Conservation (phyloP, 129 eudicot genomes). For the Helichrysum umbraculigerum region DNA sequence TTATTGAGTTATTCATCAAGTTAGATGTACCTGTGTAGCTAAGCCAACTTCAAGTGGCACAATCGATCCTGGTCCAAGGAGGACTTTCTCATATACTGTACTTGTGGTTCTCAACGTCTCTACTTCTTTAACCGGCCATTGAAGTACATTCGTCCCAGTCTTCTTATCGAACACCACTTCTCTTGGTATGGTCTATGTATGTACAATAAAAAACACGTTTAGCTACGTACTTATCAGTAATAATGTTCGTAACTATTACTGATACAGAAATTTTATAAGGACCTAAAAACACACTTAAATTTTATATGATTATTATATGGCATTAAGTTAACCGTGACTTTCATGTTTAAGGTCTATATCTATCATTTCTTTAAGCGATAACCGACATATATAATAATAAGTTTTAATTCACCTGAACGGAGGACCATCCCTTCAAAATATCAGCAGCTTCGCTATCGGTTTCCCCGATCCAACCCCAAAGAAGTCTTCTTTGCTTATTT, state of each 20-base stretch:
- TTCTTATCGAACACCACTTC: constrained; percentile 70
- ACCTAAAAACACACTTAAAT: no score
- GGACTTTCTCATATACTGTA: constrained; percentile 30
- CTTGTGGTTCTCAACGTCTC: constrained; percentile 52
- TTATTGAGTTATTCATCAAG: no score
- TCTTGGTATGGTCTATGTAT: constrained; percentile 74
- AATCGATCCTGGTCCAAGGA: constrained; percentile 72
- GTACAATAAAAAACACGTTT: neutral
- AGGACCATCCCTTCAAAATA: constrained; percentile 77
- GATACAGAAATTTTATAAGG: no score
- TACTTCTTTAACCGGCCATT: constrained; percentile 88
- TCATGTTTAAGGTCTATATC: no score
- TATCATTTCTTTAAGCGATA: no score
- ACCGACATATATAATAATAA: no score
- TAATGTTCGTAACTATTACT: no score
- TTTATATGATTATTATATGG: no score
- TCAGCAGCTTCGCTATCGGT: constrained; percentile 68
- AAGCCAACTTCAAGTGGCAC: constrained; percentile 56
- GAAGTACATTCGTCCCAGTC: constrained; percentile 69
- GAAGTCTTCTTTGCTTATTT: constrained; percentile 51
- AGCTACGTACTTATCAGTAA: neutral
- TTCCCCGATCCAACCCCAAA: constrained; percentile 92
- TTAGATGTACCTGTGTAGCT: constrained; percentile 65
- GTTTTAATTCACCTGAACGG: constrained; percentile 57
- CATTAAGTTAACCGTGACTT: no score